Evolutionary conservation across 331 rosid genomes (phyloP), one percentile per base, ranked within the genome.

Genomic region (Telfairia occidentalis): DNA sequence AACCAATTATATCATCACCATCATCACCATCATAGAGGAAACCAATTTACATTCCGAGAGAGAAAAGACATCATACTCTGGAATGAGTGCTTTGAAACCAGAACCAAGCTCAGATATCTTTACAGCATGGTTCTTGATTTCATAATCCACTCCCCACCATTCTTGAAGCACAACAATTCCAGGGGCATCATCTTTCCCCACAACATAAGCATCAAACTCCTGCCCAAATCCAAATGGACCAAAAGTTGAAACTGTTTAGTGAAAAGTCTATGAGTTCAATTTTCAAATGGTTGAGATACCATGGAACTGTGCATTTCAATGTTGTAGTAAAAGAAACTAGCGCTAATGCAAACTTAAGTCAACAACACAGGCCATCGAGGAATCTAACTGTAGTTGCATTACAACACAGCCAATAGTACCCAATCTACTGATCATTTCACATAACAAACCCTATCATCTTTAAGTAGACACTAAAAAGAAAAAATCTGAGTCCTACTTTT

Each of bases 71-170:
- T 76, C 80, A 75, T 90, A 92, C 96, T 92, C 94, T 18, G 97
- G 97, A 76, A 90, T 90, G 63, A 92, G 97, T 57, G 92, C 96
- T 80, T 88, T 92, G 72, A 89, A 92, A 43, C 97, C 96, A 81
- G 76, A 73, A 72, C 88, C 87, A 16, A 94, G 88, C 83, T 88
- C 86, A 84, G 98, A 91, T 77, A 93, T 93, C 81, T 84, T 89
- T 18, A 78, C 84, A 49, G 98, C 98, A 75, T 91, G 98, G 79
- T 91, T 94, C 84, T 94, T 94, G 45, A 91, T 67, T 82, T 94
- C 97, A 45, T 70, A 94, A 78, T 94, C 98, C 54, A 94, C 92
- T 34, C 98, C 98, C 97, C 97, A 94, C 98, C 98, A 94, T 80
- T 94, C 98, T 77, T 94, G 98, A 65, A 94, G 88, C 81, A 94